Evolutionary conservation across 768 basidiomycete genomes (phyloP).

Genomic region (Antrodiella citrinella): DNA sequence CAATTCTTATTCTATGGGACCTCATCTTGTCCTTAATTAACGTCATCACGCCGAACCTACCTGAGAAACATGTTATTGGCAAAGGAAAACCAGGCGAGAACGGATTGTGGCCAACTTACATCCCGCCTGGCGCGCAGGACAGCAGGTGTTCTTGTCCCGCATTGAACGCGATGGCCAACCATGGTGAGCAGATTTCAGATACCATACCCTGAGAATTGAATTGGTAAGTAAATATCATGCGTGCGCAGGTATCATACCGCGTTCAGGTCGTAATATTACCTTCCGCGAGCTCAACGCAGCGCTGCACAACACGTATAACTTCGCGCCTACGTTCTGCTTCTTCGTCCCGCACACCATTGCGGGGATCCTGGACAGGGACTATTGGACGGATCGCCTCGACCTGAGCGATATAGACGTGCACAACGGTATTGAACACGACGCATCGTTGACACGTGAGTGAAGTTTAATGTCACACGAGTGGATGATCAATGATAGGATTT

Average conservation of each 20-base stretch:
- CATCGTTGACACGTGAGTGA: conserved; percentile 47
- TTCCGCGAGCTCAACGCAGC: conserved; percentile 38
- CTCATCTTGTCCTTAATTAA: conserved; percentile 42
- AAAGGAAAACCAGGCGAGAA: conserved; percentile 34
- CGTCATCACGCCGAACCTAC: conserved; percentile 38
- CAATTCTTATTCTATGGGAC: conserved; percentile 41
- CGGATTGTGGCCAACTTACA: conserved; percentile 64
- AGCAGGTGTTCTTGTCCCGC: conserved; percentile 70
- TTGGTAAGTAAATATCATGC: background rate
- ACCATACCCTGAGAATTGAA: background rate
- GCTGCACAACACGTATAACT: conserved; percentile 59
- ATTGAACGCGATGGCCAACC: conserved; percentile 77
- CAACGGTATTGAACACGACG: conserved; percentile 72
- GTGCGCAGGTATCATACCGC: conserved; percentile 36
- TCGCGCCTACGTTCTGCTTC: conserved; percentile 56
- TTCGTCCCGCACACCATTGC: conserved; percentile 61
- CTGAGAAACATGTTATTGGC: conserved; percentile 15
- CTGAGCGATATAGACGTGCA: conserved; percentile 62
- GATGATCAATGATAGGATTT: too few species aligned
- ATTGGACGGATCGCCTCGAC: conserved; percentile 51
- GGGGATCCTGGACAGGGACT: conserved; percentile 45
- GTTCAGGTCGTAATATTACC: conserved; percentile 60
- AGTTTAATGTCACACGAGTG: background rate
- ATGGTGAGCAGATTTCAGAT: conserved; percentile 40
- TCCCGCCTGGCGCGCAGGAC: conserved; percentile 49